Evolutionary conservation across 2,329 filamentous ascomycete species (phyloP).

Genomic region (Trichoderma brevicompactum): DNA sequence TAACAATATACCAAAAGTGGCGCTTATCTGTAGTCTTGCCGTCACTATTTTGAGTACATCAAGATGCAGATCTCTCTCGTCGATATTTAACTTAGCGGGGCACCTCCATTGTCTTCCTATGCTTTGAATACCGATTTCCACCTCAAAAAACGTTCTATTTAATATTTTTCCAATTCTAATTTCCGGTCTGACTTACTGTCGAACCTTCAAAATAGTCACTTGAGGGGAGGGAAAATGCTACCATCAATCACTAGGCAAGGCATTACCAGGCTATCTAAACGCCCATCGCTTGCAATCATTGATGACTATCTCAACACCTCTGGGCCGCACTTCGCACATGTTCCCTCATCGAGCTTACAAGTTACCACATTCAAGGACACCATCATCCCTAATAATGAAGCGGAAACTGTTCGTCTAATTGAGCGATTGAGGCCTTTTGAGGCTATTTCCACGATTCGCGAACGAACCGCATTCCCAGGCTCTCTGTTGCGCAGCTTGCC

Average conservation of each 20-base stretch:
- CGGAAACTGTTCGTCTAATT: background rate
- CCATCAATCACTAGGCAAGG: background rate
- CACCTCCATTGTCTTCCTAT: too few species aligned
- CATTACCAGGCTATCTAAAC: background rate
- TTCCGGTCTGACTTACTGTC: too few species aligned
- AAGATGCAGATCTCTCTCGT: background rate
- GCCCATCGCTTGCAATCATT: slow-evolving; percentile 9
- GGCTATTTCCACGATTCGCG: slow-evolving; percentile 4
- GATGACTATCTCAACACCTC: slow-evolving; percentile 17
- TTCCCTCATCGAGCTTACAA: background rate
- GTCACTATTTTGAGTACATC: background rate
- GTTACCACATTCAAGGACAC: slow-evolving; percentile 11
- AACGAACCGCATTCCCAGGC: slow-evolving; percentile 53
- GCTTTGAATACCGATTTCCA: too few species aligned
- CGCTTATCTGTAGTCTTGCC: too few species aligned
- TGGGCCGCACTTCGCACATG: slow-evolving; percentile 1
- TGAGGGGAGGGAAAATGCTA: background rate
- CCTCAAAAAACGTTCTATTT: too few species aligned
- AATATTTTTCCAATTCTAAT: too few species aligned
- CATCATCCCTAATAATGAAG: background rate
- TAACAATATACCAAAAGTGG: too few species aligned
- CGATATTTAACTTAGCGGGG: too few species aligned
- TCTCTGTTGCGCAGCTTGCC: slow-evolving; percentile 60
- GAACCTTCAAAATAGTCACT: too few species aligned
- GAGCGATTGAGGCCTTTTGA: background rate